A percentile compares a stretch with the other conserved stretches of the same genome.
phyloP scores from a whole-genome alignment of 1,139 yeast genomes.

The Yamadazyma membranifaciens region DNA sequence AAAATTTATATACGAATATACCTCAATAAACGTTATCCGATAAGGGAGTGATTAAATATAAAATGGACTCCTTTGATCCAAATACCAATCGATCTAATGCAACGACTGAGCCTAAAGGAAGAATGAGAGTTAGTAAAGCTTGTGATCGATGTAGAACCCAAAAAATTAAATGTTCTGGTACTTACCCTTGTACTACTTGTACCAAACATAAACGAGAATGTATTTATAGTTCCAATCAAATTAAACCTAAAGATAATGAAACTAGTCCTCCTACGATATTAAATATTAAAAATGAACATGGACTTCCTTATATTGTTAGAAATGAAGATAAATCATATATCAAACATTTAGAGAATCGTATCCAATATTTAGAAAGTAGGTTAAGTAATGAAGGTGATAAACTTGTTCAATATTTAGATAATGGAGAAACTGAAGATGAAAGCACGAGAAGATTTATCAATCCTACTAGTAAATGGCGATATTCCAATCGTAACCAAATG shows the following conservation, averaged over 20 bases:
- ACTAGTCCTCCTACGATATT: slow-evolving; percentile 11
- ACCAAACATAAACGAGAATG: slow-evolving; percentile 44
- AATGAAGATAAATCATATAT: slow-evolving; percentile 21
- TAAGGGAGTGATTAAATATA: no score
- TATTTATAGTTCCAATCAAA: slow-evolving; percentile 17
- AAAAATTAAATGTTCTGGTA: slow-evolving; percentile 63
- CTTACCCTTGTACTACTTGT: slow-evolving; percentile 54
- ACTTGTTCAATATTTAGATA: slow-evolving; percentile 1
- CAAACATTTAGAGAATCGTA: slow-evolving; percentile 37
- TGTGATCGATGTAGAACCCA: slow-evolving; percentile 61
- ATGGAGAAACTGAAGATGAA: slow-evolving; percentile 18
- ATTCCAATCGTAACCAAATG: slow-evolving; percentile 49
- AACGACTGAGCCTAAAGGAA: slow-evolving; percentile 10
- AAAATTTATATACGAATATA: no score
- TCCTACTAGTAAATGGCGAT: slow-evolving; percentile 47
- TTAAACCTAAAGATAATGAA: slow-evolving; percentile 4
- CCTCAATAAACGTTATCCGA: no score
- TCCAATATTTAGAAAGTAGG: slow-evolving; percentile 38
- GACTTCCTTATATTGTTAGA: slow-evolving; percentile 13
- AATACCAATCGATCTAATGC: no score
- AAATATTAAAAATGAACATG: slow-evolving; percentile 11
- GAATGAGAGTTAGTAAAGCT: slow-evolving; percentile 55
- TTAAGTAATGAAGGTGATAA: slow-evolving; percentile 20
- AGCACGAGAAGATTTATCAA: slow-evolving; percentile 17
- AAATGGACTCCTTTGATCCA: neutral